A percentile compares a stretch with the other conserved stretches of the same genome.
Conservation (phyloP, 306 rosid species). For the Styphnolobium japonicum region DNA sequence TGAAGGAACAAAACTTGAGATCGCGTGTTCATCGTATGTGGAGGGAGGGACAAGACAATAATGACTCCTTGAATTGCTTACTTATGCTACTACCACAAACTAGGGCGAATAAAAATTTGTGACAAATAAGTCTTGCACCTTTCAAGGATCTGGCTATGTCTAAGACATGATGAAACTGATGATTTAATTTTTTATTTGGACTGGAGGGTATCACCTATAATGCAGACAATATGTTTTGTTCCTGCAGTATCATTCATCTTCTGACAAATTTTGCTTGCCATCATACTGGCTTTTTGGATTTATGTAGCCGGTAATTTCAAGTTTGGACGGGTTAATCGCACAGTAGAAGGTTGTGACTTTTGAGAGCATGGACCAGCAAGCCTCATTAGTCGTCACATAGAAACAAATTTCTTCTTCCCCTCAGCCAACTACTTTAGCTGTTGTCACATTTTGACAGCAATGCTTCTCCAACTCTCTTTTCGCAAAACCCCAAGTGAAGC, state of each 20-base stretch:
- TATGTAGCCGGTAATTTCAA: not conserved
- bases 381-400: not conserved
- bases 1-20: too few species aligned
- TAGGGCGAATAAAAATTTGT: too few species aligned
- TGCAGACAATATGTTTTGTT: not conserved
- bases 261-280: not conserved
- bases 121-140: too few species aligned
- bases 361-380: not conserved
- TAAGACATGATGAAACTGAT: not conserved
- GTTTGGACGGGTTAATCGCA: not conserved
- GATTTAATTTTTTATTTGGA: not conserved
- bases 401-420: not conserved
- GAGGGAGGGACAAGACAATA: too few species aligned
- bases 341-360: not conserved
- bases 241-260: not conserved
- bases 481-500: constrained; percentile 12
- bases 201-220: not conserved
- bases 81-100: too few species aligned
- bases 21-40: too few species aligned
- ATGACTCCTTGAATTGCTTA: too few species aligned
- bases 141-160: too few species aligned
- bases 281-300: too few species aligned
- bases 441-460: constrained; percentile 28
- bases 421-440: constrained; percentile 25
- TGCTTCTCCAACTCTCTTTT: constrained; percentile 33